A percentile compares a stretch with the other conserved stretches of the same genome.
phyloP scores from a whole-genome alignment of 164 flowering plant genomes.

The Piper betle region DNA sequence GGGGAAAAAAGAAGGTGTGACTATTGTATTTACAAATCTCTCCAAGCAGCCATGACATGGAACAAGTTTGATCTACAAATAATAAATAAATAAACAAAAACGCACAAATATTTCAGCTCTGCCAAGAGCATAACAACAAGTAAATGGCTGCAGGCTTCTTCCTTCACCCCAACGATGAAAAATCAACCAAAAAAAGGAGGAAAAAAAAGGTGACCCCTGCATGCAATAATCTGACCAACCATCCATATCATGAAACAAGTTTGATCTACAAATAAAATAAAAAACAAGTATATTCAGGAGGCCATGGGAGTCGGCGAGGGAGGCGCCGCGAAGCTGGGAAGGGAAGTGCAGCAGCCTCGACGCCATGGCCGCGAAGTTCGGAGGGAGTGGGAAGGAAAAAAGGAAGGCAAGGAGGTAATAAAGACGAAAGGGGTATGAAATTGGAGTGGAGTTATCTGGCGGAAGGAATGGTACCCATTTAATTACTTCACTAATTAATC shows the following conservation, averaged over 20 bases:
- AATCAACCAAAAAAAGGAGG: not conserved
- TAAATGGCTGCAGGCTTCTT: not conserved
- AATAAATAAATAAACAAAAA: not conserved
- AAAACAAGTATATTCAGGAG: too few relatives aligned
- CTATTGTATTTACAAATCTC: not conserved
- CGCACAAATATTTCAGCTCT: not conserved
- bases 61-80: not conserved
- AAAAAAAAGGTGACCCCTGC: not conserved
- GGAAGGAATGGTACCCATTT: too few relatives aligned
- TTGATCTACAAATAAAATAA: too few relatives aligned
- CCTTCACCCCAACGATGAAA: not conserved
- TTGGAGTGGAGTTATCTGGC: too few relatives aligned
- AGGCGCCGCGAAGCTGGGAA: not conserved
- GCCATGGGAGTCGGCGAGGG: not conserved
- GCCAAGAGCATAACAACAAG: not conserved
- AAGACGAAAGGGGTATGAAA: not conserved
- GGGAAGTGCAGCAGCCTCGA: conserved; percentile 1
- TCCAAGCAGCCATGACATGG: not conserved
- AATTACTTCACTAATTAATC: too few relatives aligned
- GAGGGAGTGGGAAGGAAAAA: not conserved
- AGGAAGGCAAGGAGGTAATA: not conserved
- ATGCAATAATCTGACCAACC: not conserved
- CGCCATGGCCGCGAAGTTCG: not conserved
- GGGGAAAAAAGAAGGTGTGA: not conserved
- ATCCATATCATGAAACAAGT: too few relatives aligned